Evolutionary conservation across 768 basidiomycete species (phyloP), one percentile per base, ranked within the genome.

Genomic region (Tylopilus vinaceipallidus): DNA sequence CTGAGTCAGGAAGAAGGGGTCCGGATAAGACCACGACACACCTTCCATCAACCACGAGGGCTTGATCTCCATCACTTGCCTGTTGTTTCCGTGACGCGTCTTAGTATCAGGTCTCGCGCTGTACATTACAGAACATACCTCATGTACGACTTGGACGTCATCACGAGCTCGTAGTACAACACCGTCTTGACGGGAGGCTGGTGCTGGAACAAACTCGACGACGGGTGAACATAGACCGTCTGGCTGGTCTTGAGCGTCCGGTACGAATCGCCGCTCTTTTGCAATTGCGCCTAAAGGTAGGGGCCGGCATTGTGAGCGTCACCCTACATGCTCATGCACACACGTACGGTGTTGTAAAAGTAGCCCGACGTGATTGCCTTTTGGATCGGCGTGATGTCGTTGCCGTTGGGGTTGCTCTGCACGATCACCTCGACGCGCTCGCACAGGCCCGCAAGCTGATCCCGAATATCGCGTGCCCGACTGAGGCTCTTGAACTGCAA

Each of bases 41-140:
- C 90, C 88, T 78, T 98, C 95, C 36, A 97, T 68, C 27, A 98
- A 67, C 97, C 97, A 98, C 22, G 82, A 65, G 4, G 95, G 91
- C 66, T 98, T 98, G 64, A 98, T 98, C 61, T 98, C 97, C 94
- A 98, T 98, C 33, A 94, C 80, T 76, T 98, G 95, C 54, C 91
- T 86, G 55, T 33, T 32, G 33, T n/a, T n/a, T n/a, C n/a, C n/a
- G 39, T 34, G 16, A 22, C 6, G 26, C 19, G 7, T n/a, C n/a
- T n/a, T n/a, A n/a, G 42, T 26, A 47, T 42, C 7, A 17, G 11
- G 9, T 20, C 2, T n/a, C n/a, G n/a, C n/a, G n/a, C n/a, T n/a
- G n/a, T n/a, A n/a, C n/a, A n/a, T n/a, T n/a, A n/a, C n/a, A n/a
- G 12, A 29, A 29, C 27, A 12, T 42, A 83, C 78, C 91, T 78